Base-by-base conservation (phyloP, 192 early-diverging fungal species). In the Backusella psychrophila region DNA sequence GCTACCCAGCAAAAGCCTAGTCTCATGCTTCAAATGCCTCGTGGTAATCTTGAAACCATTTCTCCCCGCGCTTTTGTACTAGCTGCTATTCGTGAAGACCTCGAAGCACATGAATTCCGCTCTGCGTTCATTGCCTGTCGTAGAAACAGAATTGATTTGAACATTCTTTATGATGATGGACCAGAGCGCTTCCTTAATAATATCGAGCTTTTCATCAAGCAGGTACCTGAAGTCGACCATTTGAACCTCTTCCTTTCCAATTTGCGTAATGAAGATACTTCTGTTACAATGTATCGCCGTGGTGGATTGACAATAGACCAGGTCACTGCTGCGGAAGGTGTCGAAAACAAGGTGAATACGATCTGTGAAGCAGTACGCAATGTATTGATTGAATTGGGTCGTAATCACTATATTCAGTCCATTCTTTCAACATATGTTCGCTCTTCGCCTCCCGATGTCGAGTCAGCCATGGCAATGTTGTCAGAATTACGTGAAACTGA, bases 11-110 rank as follows among this genome's bases (percentile, higher is more conserved):
- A 78, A 56, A 91, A 88, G 69, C 88, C 90, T 17, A 88, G 87
- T 68, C 78, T 96, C 38, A 80, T 96, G 19, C 76, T 95, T n/a
- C 94, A 95, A 75, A 99, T 99, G 98, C 98, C 98, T 14, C 93
- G 98, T 34, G 98, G 98, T 7, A 99, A 99, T 73, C 83, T 98
- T 68, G 98, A 99, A 77, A 98, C 97, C 0, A 88, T 99, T 26
- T 85, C 89, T 17, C 98, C 98, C 2, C 92, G 98, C 5, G 94
- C 96, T 6, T 82, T 99, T 75, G 95, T 98, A 0, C 82, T 98
- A 17, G 87, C 92, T 1, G 81, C 88, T 3, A 90, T 95, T 8
- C 87, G 93, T 3, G 85, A 87, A 23, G 74, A 83, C 8, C 74
- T 97, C 23, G 86, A 92, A 31, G 46, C 80, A 29, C 75, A 85